Evolutionary conservation across 768 basidiomycete species (phyloP).

Genomic region (Kwoniella heveanensis): DNA sequence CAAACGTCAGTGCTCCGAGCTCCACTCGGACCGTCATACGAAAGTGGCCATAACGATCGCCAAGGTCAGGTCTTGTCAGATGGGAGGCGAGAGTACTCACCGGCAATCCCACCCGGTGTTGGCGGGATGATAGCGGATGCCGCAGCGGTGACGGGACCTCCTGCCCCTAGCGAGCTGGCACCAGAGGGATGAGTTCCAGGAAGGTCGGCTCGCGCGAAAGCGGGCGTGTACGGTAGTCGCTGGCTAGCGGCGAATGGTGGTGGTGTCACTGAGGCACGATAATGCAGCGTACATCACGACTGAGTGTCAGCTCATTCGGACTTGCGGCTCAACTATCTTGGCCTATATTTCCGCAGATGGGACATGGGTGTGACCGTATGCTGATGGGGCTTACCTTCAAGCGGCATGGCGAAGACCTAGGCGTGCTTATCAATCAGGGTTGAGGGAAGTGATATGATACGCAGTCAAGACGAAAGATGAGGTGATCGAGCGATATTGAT

Average conservation of each 20-base stretch:
- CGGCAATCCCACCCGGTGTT: conserved; percentile 40
- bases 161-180: conserved; percentile 10
- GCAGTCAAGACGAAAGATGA: neutral
- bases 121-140: conserved; percentile 40
- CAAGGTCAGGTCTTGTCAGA: too few species aligned
- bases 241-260: conserved; percentile 32
- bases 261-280: conserved; percentile 40
- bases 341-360: too few species aligned
- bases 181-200: neutral
- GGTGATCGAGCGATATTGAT: too few species aligned
- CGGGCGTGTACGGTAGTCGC: conserved; percentile 41
- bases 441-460: neutral
- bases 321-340: too few species aligned
- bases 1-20: neutral
- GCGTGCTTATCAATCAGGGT: neutral
- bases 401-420: conserved; percentile 29
- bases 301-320: neutral
- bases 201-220: conserved; percentile 24
- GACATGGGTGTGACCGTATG: too few species aligned
- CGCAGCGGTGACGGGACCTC: conserved; percentile 22
- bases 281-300: too few species aligned
- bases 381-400: conserved; percentile 43
- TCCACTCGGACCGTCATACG: too few species aligned
- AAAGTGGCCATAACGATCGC: too few species aligned
- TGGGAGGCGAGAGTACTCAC: conserved; percentile 24